Evolutionary conservation across 371 early-diverging fungal genomes (phyloP), one percentile per base, ranked within the genome.

Genomic region (Amoeboaphelidium occidentale): DNA sequence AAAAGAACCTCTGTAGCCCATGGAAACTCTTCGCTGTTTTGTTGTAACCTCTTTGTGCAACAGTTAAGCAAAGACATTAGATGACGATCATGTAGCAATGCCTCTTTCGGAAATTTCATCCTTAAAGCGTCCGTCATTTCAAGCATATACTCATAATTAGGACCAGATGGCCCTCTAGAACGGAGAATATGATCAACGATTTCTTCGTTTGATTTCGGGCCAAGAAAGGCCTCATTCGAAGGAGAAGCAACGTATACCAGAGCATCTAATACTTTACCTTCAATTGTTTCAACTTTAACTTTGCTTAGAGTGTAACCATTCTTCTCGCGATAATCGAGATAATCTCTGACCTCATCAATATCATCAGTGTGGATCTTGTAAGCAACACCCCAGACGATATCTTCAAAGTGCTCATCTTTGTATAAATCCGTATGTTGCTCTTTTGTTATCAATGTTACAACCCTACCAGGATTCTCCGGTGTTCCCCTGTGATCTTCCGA

Each of bases 281-380:
- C 32, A 23, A 43, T 21, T 2, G 25, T 50, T 48, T 58, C 69
- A 73, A 56, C 73, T 63, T 54, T 65, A 62, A 12, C 75, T 69
- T 4, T 61, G 62, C 2, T 58, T 54, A 27, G 56, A 64, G 26
- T 61, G 25, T 63, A 64, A 1, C 59, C 63, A 46, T 57, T 56
- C 70, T 88, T 89, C 66, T 93, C 93, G 43, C 93, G 67, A 59
- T 74, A 72, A 51, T 87, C 86, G 48, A 89, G 59, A 47, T 85
- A 79, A n/a, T 63, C 67, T 23, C 66, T 59, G 20, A 85, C 82
- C 23, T 62, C 59, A 43, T 65, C 70, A 20, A 74, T 74, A 43
- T 77, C 64, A 24, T 66, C 66, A 24, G 65, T 64, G 24, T 71
- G 63, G 2, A 88, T 76, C 57, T 78, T 81, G 61, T 83, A 88